A percentile compares a stretch with the other conserved stretches of the same genome.
Evolutionary conservation across 2,329 filamentous ascomycete species (phyloP).

Genomic region (Trichoderma lentiforme): DNA sequence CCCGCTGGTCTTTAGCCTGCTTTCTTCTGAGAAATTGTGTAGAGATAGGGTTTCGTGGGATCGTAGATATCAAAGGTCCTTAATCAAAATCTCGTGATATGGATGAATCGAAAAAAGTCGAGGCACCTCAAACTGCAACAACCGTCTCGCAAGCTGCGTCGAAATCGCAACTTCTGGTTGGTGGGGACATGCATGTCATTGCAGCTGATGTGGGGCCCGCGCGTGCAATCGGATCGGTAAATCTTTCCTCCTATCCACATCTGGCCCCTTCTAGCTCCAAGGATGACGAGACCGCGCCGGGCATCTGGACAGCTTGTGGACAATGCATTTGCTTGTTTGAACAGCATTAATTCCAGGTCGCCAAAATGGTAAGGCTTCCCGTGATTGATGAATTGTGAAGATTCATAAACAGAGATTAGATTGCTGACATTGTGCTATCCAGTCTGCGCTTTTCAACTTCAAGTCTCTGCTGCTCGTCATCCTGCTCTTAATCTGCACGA

Average conservation of each 20-base stretch:
- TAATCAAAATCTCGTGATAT: background rate
- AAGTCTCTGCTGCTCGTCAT: constrained; percentile 93
- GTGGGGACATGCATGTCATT: constrained; percentile 12
- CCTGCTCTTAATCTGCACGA: constrained; percentile 92
- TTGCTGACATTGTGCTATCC: constrained; percentile 12
- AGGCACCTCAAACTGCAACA: background rate
- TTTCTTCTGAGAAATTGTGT: background rate
- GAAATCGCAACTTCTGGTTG: constrained; percentile 14
- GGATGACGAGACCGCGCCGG: constrained; percentile 10
- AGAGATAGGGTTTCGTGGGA: too few relatives aligned
- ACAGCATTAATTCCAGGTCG: background rate
- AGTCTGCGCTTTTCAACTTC: constrained; percentile 99
- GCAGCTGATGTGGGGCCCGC: background rate
- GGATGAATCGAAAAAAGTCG: background rate
- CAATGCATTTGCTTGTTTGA: background rate
- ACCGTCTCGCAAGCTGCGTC: background rate
- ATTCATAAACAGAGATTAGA: background rate
- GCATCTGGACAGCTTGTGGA: constrained; percentile 13
- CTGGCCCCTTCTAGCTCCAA: constrained; percentile 11
- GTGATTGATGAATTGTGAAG: background rate
- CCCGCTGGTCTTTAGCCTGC: background rate
- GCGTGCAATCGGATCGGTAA: constrained; percentile 28
- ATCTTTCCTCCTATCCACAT: constrained; percentile 37
- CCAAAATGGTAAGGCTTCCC: constrained; percentile 28
- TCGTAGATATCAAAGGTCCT: too few relatives aligned